Evolutionary conservation across 2,329 filamentous ascomycete species (phyloP), one percentile per base, ranked within the genome.

Genomic region (Fusarium sp.): DNA sequence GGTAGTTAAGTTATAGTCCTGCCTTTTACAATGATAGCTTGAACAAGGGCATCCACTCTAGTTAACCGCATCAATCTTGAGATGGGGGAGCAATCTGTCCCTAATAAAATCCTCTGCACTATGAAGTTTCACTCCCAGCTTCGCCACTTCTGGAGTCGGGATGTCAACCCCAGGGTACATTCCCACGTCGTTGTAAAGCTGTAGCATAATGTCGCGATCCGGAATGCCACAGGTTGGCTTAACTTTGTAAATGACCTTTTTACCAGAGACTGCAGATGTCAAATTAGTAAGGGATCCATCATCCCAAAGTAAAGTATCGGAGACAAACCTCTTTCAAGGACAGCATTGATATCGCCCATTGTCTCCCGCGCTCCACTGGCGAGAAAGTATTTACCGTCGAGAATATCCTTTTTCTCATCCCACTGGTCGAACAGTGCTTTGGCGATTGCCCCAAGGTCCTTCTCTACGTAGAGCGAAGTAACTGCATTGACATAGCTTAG

Each of bases 381-480:
- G 2, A 61, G 58, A 29, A 61, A 61, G 29, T 61, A 61, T 22
- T 49, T 45, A 0, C 58, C 58, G 6, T 61, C 53, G 19, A 61
- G 53, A 12, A 9, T 50, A 11, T 32, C 35, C 13, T 41, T 49
- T 13, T 58, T 58, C 4, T 28, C 36, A 8, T 61, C 58, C 58
- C 58, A 61, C 10, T 58, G 58, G 26, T 61, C 58, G 8, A 53
- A 61, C 28, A 61, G 24, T 6, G 58, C 58, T 41, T 61, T 61
- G 10, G 31, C 28, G 7, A 58, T 48, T 7, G 58, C 58, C 1
- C 43, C 29, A 3, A 61, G 58, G 26, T 61, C 58, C 11, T 61
- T 61, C 45, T 61, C 58, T 28, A 61, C 58, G n/a, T 61, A 61
- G 4, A 61, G 43, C 1, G 58, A 61, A 9, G 58, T 61, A 26